phyloP scores from a whole-genome alignment of 495 filamentous ascomycete genomes.

The Neurospora tetrasperma region DNA sequence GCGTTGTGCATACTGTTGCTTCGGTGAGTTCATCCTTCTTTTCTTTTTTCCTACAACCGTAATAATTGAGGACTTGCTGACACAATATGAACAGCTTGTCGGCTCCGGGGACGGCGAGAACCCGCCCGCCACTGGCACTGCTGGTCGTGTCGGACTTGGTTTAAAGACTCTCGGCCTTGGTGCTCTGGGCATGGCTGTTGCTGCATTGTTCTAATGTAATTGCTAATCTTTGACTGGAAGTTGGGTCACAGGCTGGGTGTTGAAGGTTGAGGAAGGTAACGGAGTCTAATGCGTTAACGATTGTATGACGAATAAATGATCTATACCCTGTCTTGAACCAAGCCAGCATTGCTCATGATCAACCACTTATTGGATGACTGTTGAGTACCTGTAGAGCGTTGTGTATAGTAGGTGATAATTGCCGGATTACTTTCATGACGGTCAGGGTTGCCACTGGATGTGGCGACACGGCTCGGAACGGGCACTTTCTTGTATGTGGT shows the following conservation, averaged over 20 bases:
- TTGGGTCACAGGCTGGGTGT: background rate
- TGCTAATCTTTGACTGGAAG: background rate
- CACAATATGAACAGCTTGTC: background rate
- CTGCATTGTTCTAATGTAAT: background rate
- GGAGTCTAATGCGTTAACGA: too few relatives aligned
- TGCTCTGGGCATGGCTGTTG: background rate
- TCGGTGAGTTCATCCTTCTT: conserved; percentile 14
- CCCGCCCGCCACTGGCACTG: background rate
- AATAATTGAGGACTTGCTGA: background rate
- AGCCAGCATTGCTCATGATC: background rate
- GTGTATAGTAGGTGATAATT: background rate
- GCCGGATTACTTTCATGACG: background rate
- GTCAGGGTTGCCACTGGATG: background rate
- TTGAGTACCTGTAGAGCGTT: background rate
- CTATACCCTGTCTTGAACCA: too few relatives aligned
- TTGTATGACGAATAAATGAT: too few relatives aligned
- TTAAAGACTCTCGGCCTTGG: background rate
- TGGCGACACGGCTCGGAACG: background rate
- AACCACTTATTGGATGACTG: background rate
- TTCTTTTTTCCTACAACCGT: too few relatives aligned
- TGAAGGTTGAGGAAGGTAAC: too few relatives aligned
- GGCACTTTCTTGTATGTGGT: background rate
- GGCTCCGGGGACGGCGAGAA: background rate
- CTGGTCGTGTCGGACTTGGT: background rate
- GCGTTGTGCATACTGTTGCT: conserved; percentile 30